Conservation (phyloP, 441 rosid genomes). For the Adansonia grandidieri region DNA sequence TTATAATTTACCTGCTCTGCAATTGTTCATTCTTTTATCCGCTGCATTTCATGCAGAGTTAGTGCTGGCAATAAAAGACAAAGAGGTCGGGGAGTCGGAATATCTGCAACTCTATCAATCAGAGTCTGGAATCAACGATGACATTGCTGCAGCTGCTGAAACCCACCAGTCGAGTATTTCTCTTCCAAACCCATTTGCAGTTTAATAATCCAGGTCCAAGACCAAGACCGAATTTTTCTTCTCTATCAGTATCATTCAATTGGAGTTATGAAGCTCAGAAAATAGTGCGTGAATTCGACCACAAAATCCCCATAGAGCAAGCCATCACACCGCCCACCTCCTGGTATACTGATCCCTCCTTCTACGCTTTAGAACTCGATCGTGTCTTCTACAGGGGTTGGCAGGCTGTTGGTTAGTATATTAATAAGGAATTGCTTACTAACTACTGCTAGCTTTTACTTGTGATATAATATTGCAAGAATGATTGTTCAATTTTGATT, state of each 20-base stretch:
- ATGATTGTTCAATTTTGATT: constrained; percentile 21
- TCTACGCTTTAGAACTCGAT: constrained; percentile 59
- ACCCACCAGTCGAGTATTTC: neutral
- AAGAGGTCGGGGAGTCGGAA: neutral
- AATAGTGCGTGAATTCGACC: constrained; percentile 58
- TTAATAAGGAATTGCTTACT: neutral
- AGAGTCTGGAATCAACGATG: neutral
- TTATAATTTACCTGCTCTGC: too few species aligned
- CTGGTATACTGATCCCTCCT: constrained; percentile 74
- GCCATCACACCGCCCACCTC: constrained; percentile 80
- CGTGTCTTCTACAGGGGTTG: constrained; percentile 80
- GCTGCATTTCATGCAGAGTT: too few species aligned
- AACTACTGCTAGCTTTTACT: neutral
- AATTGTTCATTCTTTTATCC: too few species aligned
- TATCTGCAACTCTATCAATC: neutral
- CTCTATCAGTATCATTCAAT: neutral
- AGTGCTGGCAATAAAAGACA: too few species aligned
- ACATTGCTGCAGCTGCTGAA: neutral
- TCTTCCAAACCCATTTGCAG: neutral
- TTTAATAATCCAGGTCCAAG: neutral
- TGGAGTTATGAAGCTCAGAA: constrained; percentile 22
- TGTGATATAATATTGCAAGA: neutral
- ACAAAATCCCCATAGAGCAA: constrained; percentile 63
- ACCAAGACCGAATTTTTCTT: neutral
- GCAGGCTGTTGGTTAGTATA: constrained; percentile 76